Base-by-base conservation (phyloP, 257 asterid species). In the Cynanchum wilfordii region DNA sequence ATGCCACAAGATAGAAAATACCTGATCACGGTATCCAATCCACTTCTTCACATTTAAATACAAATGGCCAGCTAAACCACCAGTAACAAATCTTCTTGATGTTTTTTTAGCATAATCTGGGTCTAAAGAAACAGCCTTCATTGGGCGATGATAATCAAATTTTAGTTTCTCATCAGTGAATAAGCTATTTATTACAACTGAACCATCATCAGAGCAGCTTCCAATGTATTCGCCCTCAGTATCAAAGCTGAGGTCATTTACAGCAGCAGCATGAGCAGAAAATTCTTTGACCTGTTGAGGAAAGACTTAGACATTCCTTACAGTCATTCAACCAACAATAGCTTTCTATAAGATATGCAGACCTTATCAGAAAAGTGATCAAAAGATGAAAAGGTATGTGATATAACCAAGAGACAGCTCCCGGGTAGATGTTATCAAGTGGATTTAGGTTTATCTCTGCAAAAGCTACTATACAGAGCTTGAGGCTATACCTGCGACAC, bases 151-250 rank as follows among this genome's bases (percentile, higher is more conserved):
- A 84, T 90, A 95, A 88, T 92, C 97, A 82, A 92, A 95, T 84
- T 86, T 86, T 90, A 92, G 72, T 79, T 83, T 92, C 83, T 95
- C 98, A 60, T 92, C 98, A 13, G 92, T 84, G 76, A 95, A 95
- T 77, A 95, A 91, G 79, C 97, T 88, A 84, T 84, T 90, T 79
- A 95, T 92, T 75, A 89, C 86, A 77, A 95, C 96, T 83, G 96
- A 89, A 75, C 98, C 98, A 83, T 95, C 98, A 82, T 92, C 99
- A 57, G 99, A 92, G 91, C 99, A 95, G 90, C 99, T 95, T 80
- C 96, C 99, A 78, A 95, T 83, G 84, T 82, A 95, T 92, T 95
- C 99, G 65, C 98, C 99, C 80, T 95, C 99, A 67, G 82, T 59
- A 67, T 95, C 99, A 76, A 95, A 95, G 89, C 89, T 86, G 72